Base-by-base conservation (phyloP, 2,329 filamentous ascomycete species). In the Exserohilum turcica region DNA sequence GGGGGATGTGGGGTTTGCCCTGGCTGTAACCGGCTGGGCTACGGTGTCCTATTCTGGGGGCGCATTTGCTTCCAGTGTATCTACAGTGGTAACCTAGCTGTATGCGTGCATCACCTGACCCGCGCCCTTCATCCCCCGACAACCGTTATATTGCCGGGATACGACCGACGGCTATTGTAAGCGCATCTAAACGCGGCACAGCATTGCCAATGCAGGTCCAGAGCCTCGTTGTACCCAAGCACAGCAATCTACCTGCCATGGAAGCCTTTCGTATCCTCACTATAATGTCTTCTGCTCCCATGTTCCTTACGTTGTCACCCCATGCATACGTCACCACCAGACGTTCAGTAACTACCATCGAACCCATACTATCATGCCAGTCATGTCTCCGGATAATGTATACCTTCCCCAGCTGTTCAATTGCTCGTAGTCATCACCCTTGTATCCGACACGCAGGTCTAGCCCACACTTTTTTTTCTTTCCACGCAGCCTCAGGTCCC, bases 191-290 rank as follows among this genome's bases (percentile, higher is more conserved):
- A 24, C 47, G 46, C 44, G 28, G 39, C 18, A 53, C 33, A 57
- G 42, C 39, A 39, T 44, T 50, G 38, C 38, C 39, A 59, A 59
- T 57, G 57, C 52, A 59, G 56, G 57, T 52, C 54, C 60, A 59
- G 52, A 68, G 59, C 51, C 39, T 53, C 29, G 28, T 44, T 64
- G 57, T n/a, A 42, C 56, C 52, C 52, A 54, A 47, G 50, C 36
- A 13, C 29, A 44, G 49, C 55, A 70, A 69, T 70, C 56, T 66
- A 66, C 50, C 36, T 66, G 37, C 29, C 29, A 61, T 52, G 56
- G 61, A 68, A 71, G 64, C 67, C 67, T 70, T 67, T 68, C 68
- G 68, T 71, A 70, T 70, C 60, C 40, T 31, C 54, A 68, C 66
- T 68, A 38, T 66, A 63, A 59, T 52, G 48, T 42, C 21, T 24